These are phyloP conservation scores for Trichoderma sp. DNA, from an alignment of 2,329 filamentous ascomycete genomes.

Conservation along the genomic window DNA sequence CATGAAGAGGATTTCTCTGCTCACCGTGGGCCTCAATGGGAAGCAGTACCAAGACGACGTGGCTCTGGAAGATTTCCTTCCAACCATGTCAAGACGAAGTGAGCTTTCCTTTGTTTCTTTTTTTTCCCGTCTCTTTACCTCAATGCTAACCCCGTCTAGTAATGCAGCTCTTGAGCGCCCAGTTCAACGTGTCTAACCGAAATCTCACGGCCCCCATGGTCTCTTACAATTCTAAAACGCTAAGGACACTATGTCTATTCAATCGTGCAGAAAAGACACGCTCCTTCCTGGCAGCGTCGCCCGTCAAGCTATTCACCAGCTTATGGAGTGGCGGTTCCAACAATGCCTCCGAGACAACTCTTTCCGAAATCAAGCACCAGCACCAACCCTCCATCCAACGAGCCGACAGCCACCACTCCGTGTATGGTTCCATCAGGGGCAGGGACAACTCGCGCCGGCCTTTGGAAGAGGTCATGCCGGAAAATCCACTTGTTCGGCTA, in stretches of 20 bases:
- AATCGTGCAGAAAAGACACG: constrained; percentile 62
- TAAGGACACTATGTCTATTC: constrained; percentile 65
- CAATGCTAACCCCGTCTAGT: constrained; percentile 51
- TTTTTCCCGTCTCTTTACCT: not conserved
- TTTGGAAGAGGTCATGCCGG: constrained; percentile 51
- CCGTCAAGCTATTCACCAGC: constrained; percentile 84
- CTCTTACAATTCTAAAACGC: constrained; percentile 72
- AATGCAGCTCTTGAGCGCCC: constrained; percentile 66
- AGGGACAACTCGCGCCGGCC: constrained; percentile 34
- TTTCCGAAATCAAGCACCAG: constrained; percentile 38
- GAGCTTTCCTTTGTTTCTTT: constrained; percentile 34
- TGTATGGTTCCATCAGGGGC: constrained; percentile 54
- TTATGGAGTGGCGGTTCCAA: constrained; percentile 65
- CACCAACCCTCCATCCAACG: constrained; percentile 42
- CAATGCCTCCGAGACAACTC: constrained; percentile 30
- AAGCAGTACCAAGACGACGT: constrained; percentile 72
- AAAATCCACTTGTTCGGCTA: constrained; percentile 67
- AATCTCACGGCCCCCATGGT: constrained; percentile 66
- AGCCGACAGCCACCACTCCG: constrained; percentile 50
- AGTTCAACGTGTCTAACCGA: constrained; percentile 66
- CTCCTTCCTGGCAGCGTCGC: constrained; percentile 75
- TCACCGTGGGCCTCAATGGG: constrained; percentile 63
- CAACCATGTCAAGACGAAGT: constrained; percentile 72
- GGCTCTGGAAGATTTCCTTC: constrained; percentile 67
- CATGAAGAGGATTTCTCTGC: constrained; percentile 47